Conservation (phyloP, 768 basidiomycete genomes). For the Peribolospora baueri region DNA sequence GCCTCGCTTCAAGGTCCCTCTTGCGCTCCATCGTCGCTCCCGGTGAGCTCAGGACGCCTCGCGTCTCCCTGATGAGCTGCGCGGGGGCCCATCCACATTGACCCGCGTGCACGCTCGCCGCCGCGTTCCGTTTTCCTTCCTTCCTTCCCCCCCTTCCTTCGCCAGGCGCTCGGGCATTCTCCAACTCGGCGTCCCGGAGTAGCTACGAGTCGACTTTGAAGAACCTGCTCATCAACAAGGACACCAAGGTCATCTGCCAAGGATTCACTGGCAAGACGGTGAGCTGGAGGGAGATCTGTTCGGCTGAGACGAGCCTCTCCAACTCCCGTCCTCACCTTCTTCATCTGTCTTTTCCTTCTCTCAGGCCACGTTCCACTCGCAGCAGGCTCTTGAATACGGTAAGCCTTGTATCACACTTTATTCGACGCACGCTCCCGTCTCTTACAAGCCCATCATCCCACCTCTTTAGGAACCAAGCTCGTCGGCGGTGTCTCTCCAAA, state of each 20-base stretch:
- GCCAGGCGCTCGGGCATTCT: constrained; percentile 37
- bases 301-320: neutral
- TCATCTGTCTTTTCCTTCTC: neutral
- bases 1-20: no score
- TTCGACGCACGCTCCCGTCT: neutral
- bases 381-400: constrained; percentile 69
- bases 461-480: constrained; percentile 47
- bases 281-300: constrained; percentile 10
- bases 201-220: constrained; percentile 71
- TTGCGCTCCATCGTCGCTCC: no score
- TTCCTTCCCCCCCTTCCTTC: no score
- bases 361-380: constrained; percentile 85
- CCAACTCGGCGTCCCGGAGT: constrained; percentile 43
- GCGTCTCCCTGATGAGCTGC: no score
- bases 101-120: no score
- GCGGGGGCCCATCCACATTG: no score
- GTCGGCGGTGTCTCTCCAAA: constrained; percentile 91
- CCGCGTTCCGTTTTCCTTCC: no score
- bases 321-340: neutral
- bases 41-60: no score
- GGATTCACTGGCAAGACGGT: constrained; percentile 91
- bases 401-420: neutral
- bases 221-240: constrained; percentile 78
- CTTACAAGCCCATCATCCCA: neutral
- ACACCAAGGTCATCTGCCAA: constrained; percentile 82